Conservation (phyloP, 2,329 filamentous ascomycete species). For the Fusarium sp. region DNA sequence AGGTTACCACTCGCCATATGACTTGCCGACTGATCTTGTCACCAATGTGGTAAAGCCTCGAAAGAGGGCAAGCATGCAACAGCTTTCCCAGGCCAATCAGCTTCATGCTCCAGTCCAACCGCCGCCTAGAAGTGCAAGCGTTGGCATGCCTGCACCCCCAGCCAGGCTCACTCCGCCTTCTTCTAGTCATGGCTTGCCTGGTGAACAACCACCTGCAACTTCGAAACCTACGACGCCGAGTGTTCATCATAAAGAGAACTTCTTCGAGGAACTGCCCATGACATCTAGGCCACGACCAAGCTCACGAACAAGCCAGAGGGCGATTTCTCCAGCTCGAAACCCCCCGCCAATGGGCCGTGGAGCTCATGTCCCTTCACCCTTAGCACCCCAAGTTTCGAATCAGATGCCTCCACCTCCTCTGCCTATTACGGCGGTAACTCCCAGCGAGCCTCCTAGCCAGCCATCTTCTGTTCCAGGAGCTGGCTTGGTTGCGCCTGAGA, state of each 20-base stretch:
- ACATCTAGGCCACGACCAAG: slow-evolving; percentile 73
- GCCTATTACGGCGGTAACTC: slow-evolving; percentile 23
- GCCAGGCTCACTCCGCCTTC: slow-evolving; percentile 51
- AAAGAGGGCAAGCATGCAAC: slow-evolving; percentile 74
- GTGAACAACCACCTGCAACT: slow-evolving; percentile 51
- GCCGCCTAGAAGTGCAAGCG: slow-evolving; percentile 74
- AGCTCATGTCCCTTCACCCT: slow-evolving; percentile 48
- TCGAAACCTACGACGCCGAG: slow-evolving; percentile 56
- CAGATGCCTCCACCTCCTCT: slow-evolving; percentile 43
- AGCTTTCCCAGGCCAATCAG: slow-evolving; percentile 61
- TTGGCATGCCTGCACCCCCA: slow-evolving; percentile 57
- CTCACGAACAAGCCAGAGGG: slow-evolving; percentile 66
- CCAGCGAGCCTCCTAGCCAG: slow-evolving; percentile 27
- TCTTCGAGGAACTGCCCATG: slow-evolving; percentile 84
- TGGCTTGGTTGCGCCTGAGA: slow-evolving; percentile 68
- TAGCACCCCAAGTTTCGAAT: slow-evolving; percentile 42
- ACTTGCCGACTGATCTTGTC: slow-evolving; percentile 88
- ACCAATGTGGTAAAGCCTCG: slow-evolving; percentile 71
- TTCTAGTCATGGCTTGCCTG: slow-evolving; percentile 54
- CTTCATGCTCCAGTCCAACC: slow-evolving; percentile 58
- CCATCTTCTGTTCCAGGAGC: slow-evolving; percentile 43
- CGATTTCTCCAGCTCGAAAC: slow-evolving; percentile 61
- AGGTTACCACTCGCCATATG: slow-evolving; percentile 94
- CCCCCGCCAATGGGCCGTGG: slow-evolving; percentile 46
- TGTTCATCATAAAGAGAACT: slow-evolving; percentile 66